Conservation (phyloP, 495 filamentous ascomycete species). For the Cryomyces minteri region DNA sequence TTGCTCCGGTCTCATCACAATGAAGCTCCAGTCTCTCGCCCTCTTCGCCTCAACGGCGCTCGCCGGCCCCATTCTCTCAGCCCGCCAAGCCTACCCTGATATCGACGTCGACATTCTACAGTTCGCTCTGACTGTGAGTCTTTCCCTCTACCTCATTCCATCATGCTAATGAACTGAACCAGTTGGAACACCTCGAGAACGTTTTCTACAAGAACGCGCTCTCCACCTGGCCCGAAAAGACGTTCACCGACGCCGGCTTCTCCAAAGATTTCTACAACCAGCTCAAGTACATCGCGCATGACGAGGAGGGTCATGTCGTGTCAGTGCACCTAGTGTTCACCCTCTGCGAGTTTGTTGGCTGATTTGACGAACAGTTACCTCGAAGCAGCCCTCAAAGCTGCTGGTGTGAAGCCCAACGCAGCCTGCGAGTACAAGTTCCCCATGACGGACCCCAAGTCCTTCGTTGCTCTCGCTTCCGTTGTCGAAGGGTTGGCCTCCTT, state of each 20-base stretch:
- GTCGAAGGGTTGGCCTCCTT: slow-evolving; percentile 28
- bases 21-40: too few species aligned
- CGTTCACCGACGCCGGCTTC: slow-evolving; percentile 31
- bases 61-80: too few species aligned
- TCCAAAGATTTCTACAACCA: slow-evolving; percentile 27
- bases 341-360: slow-evolving; percentile 26
- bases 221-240: slow-evolving; percentile 26
- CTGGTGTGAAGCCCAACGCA: slow-evolving; percentile 27
- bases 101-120: too few species aligned
- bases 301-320: slow-evolving; percentile 36
- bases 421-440: slow-evolving; percentile 36
- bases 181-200: slow-evolving; percentile 27
- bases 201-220: slow-evolving; percentile 33
- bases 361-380: neutral
- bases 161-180: too few species aligned
- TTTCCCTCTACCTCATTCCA: too few species aligned
- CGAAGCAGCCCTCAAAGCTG: slow-evolving; percentile 10
- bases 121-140: too few species aligned
- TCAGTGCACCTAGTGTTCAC: too few species aligned
- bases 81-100: too few species aligned
- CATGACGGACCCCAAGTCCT: slow-evolving; percentile 23
- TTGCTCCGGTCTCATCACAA: too few species aligned
- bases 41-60: too few species aligned
- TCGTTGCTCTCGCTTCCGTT: slow-evolving; percentile 28
- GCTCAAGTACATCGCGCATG: slow-evolving; percentile 26